These are phyloP conservation scores for Alternaria viburni DNA, from an alignment of 2,329 filamentous ascomycete species.

Conservation along the genomic window DNA sequence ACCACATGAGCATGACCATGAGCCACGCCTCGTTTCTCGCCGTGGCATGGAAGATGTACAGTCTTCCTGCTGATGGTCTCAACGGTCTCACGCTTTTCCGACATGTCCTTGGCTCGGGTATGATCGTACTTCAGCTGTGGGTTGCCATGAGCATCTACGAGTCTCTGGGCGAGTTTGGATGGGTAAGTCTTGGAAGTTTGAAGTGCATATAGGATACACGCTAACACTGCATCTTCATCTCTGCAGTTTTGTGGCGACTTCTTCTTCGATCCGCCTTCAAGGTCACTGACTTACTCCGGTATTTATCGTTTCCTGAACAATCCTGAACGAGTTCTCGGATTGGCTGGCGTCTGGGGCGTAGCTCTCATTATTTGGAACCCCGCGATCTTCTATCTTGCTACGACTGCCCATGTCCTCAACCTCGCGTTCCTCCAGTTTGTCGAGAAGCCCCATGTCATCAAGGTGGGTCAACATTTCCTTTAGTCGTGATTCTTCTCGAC, in stretches of 20 bases:
- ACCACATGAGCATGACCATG: conserved; percentile 90
- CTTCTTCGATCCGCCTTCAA: conserved; percentile 89
- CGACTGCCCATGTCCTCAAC: conserved; percentile 84
- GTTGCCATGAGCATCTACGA: conserved; percentile 93
- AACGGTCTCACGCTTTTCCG: conserved; percentile 85
- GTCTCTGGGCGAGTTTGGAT: conserved; percentile 94
- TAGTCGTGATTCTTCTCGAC: not conserved
- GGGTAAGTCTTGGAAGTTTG: conserved; percentile 52
- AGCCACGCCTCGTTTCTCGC: conserved; percentile 80
- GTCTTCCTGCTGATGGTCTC: conserved; percentile 81
- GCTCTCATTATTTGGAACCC: conserved; percentile 92
- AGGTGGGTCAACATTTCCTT: conserved; percentile 2
- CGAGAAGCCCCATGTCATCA: conserved; percentile 87
- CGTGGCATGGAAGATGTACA: conserved; percentile 96
- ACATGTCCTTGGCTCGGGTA: conserved; percentile 80
- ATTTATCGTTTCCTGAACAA: conserved; percentile 99
- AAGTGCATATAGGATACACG: not conserved
- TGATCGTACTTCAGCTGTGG: conserved; percentile 90
- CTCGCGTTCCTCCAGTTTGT: conserved; percentile 90
- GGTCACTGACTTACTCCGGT: conserved; percentile 85
- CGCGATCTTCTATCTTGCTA: conserved; percentile 82
- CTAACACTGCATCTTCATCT: not conserved
- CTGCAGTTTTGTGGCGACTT: conserved; percentile 87
- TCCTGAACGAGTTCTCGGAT: conserved; percentile 89
- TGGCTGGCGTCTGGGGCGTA: conserved; percentile 94